Evolutionary conservation across 1,139 yeast genomes (phyloP), one percentile per base, ranked within the genome.

Genomic region (Blastobotrys raffinosifermentans): DNA sequence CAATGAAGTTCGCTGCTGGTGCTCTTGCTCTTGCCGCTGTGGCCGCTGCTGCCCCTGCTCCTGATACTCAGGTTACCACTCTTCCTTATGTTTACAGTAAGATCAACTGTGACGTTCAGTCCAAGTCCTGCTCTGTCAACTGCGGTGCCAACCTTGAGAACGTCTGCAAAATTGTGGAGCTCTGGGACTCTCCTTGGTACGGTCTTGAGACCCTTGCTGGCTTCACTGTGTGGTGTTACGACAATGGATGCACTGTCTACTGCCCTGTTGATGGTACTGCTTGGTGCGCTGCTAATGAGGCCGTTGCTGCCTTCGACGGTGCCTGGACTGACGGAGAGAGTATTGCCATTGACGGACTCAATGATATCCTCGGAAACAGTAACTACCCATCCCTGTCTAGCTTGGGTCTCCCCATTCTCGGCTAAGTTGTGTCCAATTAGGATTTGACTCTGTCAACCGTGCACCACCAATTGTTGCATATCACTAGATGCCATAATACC

Each of bases 201-300:
- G 43, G 44, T 19, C 30, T 41, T 27, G 45, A 41, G 30, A 25
- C 29, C 20, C 38, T 41, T 17, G 43, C 40, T 20, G 45, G 45
- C 6, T 21, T 32, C 26, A 21, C 29, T 19, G 31, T 40, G 21
- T 16, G 21, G 17, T 41, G 45, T 26, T 19, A 32, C 27, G 27
- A 30, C 18, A 23, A 29, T 14, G 41, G 44, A 11, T 41, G 45
- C 35, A 35, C 35, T 33, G 45, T 37, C 14, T 26, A 13, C 22
- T 41, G 43, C 32, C 32, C 39, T 19, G 26, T 19, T 19, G 39
- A 39, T 21, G 43, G 42, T 6, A 32, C 38, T 36, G 38, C 35
- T 27, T 15, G 20, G 9, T 41, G 45, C 30, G 31, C 44, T 9
- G 21, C 37, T 15, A 31, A 37, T 30, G 35, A 41, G 35, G 41